phyloP scores from a whole-genome alignment of 768 basidiomycete species.

The Podaxis pistillaris region DNA sequence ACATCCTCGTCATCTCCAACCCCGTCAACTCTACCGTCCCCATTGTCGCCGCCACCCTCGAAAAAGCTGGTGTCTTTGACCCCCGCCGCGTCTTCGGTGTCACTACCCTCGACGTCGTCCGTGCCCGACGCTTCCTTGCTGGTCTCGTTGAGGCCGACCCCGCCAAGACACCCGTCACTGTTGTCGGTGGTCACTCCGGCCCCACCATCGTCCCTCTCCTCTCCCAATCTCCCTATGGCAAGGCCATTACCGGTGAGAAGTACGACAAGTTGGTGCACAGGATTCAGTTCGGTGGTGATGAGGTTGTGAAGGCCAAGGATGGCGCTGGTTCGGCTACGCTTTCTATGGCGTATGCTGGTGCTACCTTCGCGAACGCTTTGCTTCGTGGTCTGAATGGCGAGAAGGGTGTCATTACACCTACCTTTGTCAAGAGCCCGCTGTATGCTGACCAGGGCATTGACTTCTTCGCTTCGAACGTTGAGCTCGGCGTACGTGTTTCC shows the following conservation, averaged over 20 bases:
- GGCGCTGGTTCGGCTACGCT: conserved; percentile 92
- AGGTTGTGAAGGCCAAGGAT: conserved; percentile 98
- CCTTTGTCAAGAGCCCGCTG: conserved; percentile 88
- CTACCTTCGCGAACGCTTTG: conserved; percentile 82
- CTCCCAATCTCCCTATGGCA: conserved; percentile 74
- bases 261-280: conserved; percentile 83
- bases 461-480: conserved; percentile 94
- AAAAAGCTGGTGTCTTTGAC: conserved; percentile 91
- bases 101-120: conserved; percentile 97
- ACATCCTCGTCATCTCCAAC: conserved; percentile 97
- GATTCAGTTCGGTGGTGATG: conserved; percentile 97
- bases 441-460: conserved; percentile 83
- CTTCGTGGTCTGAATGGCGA: conserved; percentile 87
- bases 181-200: conserved; percentile 95
- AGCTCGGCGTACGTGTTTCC: conserved; percentile 77
- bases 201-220: conserved; percentile 97
- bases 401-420: conserved; percentile 80
- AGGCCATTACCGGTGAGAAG: conserved; percentile 69
- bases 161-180: conserved; percentile 68
- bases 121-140: conserved; percentile 87
- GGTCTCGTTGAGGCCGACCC: conserved; percentile 67
- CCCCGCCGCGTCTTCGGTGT: conserved; percentile 91
- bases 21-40: conserved; percentile 98
- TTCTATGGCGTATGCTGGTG: conserved; percentile 94
- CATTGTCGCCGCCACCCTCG: conserved; percentile 89